Evolutionary conservation across 768 basidiomycete genomes (phyloP).

Genomic region (Auricularia auricula-judae): DNA sequence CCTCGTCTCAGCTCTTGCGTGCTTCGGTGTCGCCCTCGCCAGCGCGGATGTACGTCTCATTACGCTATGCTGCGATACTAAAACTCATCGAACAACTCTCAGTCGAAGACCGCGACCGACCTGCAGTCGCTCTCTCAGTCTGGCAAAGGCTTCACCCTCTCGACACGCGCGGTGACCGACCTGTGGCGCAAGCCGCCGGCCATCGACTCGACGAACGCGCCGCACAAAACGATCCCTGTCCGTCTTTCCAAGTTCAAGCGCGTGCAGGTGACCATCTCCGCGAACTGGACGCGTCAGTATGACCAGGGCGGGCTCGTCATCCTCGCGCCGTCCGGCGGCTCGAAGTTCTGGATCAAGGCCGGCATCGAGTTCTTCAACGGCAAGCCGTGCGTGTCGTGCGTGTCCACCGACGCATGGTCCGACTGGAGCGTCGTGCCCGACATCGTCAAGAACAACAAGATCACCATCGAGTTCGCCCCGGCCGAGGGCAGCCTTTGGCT

Average conservation of each 20-base stretch:
- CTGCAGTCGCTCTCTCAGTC: too few species aligned
- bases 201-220: constrained; percentile 14
- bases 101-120: too few species aligned
- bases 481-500: constrained; percentile 14
- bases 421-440: neutral
- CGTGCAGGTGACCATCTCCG: constrained; percentile 16
- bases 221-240: constrained; percentile 8
- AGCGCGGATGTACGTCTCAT: too few species aligned
- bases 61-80: too few species aligned
- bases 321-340: neutral
- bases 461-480: constrained; percentile 1
- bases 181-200: constrained; percentile 20
- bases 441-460: neutral
- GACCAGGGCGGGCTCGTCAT: constrained; percentile 21
- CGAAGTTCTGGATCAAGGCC: constrained; percentile 18
- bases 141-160: neutral
- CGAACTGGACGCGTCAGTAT: constrained; percentile 19
- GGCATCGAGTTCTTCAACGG: constrained; percentile 20
- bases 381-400: constrained; percentile 6
- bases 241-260: constrained; percentile 12
- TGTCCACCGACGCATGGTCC: neutral
- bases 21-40: too few species aligned
- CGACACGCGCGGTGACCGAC: constrained; percentile 10
- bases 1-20: too few species aligned
- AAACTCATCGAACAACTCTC: too few species aligned